These are phyloP conservation scores for Carex littledalei DNA, from an alignment of 176 grass and related monocot genomes.

Conservation along the genomic window DNA sequence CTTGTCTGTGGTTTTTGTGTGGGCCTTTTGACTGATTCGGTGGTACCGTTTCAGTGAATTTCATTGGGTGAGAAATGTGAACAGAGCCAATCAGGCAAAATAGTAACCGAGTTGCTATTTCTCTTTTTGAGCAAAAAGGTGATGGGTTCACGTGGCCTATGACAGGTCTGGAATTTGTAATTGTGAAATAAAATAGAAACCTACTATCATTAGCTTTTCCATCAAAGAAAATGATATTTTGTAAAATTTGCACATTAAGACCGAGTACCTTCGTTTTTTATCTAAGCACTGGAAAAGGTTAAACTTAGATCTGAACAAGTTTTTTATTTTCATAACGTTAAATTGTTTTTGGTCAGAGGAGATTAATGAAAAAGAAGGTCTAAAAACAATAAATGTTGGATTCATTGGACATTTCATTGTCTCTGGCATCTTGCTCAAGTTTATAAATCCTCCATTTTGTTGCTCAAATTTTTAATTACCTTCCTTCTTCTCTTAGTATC, in stretches of 20 bases:
- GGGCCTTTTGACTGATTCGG: background rate
- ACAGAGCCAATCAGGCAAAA: background rate
- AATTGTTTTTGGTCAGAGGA: background rate
- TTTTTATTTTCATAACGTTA: background rate
- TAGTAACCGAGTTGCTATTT: background rate
- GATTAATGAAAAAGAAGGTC: background rate
- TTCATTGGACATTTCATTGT: background rate
- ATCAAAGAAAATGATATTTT: background rate
- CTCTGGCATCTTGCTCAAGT: background rate
- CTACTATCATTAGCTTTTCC: background rate
- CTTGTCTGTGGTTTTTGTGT: background rate
- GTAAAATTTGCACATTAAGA: no score
- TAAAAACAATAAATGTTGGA: background rate
- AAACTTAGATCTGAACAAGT: background rate
- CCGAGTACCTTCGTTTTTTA: background rate
- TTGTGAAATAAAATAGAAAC: background rate
- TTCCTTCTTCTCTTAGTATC: background rate
- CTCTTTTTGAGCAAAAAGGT: conserved; percentile 13
- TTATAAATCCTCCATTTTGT: background rate
- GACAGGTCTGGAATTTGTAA: background rate
- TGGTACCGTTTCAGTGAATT: background rate
- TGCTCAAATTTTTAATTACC: background rate
- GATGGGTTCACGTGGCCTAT: conserved; percentile 2
- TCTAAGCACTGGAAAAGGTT: background rate
- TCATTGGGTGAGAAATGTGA: background rate